phyloP scores from a whole-genome alignment of 768 basidiomycete genomes.

The Exidia glandulosa region DNA sequence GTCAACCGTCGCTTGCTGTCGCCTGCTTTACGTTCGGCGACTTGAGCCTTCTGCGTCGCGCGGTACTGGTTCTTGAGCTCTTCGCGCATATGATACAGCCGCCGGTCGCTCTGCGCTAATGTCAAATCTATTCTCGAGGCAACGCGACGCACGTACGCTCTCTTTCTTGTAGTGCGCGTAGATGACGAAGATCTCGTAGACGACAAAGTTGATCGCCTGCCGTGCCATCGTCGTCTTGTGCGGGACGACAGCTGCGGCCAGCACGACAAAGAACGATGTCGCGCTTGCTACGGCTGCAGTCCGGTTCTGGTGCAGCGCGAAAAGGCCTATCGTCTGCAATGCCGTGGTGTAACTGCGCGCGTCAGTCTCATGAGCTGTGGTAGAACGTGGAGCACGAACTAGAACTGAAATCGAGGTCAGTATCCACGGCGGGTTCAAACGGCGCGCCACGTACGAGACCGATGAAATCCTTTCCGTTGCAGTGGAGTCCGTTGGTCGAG shows the following conservation, averaged over 20 bases:
- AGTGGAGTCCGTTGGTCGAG: no score
- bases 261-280: neutral
- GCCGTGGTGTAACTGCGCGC: neutral
- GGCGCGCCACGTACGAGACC: neutral
- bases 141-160: neutral
- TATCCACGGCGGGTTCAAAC: neutral
- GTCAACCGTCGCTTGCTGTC: constrained; percentile 78
- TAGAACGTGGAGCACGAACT: neutral
- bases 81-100: constrained; percentile 38
- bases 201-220: constrained; percentile 1
- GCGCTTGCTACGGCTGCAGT: neutral
- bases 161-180: constrained; percentile 8
- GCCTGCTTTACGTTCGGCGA: constrained; percentile 54
- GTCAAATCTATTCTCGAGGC: neutral
- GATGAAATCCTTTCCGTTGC: neutral
- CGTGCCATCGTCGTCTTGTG: neutral
- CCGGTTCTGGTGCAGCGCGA: constrained; percentile 1
- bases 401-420: neutral
- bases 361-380: neutral
- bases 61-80: constrained; percentile 44
- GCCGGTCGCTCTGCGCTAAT: constrained; percentile 28
- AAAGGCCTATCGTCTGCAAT: neutral
- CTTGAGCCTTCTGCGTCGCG: constrained; percentile 49
- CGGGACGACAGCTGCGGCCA: neutral
- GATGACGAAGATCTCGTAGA: constrained; percentile 5